A percentile compares a stretch with the other conserved stretches of the same genome.
Evolutionary conservation across 768 basidiomycete genomes (phyloP).

Genomic region (Leucogyrophana mollusca): DNA sequence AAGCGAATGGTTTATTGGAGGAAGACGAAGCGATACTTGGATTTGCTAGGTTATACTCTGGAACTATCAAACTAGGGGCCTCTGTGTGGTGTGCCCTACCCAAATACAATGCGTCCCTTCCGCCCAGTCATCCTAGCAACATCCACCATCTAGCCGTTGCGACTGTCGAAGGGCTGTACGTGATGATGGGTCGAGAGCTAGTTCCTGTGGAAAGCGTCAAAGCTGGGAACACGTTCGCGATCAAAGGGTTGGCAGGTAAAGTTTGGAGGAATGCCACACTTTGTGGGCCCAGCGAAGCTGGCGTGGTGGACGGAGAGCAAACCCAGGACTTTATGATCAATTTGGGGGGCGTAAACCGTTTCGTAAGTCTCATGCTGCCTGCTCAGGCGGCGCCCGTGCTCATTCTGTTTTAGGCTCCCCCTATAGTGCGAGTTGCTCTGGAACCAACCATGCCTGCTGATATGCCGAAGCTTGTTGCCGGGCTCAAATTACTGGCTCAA

Average conservation of each 20-base stretch:
- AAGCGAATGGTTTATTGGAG: neutral
- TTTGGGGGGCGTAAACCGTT: constrained; percentile 67
- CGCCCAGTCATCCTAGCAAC: constrained; percentile 68
- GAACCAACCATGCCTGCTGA: constrained; percentile 83
- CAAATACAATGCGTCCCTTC: constrained; percentile 71
- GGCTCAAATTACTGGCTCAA: constrained; percentile 86
- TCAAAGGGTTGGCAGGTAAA: constrained; percentile 84
- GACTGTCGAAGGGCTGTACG: constrained; percentile 77
- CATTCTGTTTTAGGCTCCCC: constrained; percentile 54
- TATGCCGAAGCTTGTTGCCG: constrained; percentile 85
- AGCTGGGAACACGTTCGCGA: constrained; percentile 94
- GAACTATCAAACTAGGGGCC: constrained; percentile 66
- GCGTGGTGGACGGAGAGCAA: constrained; percentile 34
- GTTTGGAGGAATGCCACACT: constrained; percentile 91
- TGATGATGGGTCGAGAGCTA: constrained; percentile 99
- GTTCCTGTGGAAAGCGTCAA: constrained; percentile 76
- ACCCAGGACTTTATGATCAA: constrained; percentile 67
- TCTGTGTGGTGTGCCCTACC: constrained; percentile 77
- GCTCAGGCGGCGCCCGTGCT: constrained; percentile 1
- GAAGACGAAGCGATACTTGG: constrained; percentile 74
- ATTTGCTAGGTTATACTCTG: constrained; percentile 93
- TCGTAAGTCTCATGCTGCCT: constrained; percentile 42
- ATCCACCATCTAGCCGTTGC: constrained; percentile 56
- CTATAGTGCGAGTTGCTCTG: constrained; percentile 93
- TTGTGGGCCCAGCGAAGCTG: constrained; percentile 60